These are phyloP conservation scores for Penicillium brasilianum DNA, from an alignment of 2,329 filamentous ascomycete species.

Conservation along the genomic window DNA sequence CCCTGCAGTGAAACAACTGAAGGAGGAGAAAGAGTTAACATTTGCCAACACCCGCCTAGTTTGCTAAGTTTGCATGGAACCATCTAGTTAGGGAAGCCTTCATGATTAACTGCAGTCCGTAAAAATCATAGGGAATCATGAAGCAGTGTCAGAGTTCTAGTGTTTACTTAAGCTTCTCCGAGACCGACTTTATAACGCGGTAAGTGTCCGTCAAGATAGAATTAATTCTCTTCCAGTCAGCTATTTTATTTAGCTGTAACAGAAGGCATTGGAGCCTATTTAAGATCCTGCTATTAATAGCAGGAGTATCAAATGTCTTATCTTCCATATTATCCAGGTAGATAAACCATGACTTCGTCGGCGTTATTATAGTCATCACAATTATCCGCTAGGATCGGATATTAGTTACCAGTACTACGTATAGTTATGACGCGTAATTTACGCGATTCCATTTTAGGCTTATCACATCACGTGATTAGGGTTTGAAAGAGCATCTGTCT, in stretches of 20 bases:
- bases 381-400: neutral
- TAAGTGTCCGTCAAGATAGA: neutral
- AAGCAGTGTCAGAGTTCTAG: neutral
- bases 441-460: conserved; percentile 3
- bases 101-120: neutral
- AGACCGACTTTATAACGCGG: neutral
- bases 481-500: neutral
- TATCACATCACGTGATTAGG: conserved; percentile 4
- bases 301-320: neutral
- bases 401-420: conserved; percentile 2
- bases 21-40: too few relatives aligned
- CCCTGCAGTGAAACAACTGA: too few relatives aligned
- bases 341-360: neutral
- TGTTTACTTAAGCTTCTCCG: neutral
- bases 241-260: neutral
- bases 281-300: neutral
- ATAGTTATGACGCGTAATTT: conserved; percentile 6
- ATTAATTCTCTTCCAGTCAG: neutral
- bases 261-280: neutral
- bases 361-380: neutral
- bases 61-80: too few relatives aligned
- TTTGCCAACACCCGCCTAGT: too few relatives aligned
- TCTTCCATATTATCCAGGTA: neutral
- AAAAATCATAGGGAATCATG: neutral
- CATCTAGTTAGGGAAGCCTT: too few relatives aligned